Conservation (phyloP, 345 rosid species). For the Clausena lansium region DNA sequence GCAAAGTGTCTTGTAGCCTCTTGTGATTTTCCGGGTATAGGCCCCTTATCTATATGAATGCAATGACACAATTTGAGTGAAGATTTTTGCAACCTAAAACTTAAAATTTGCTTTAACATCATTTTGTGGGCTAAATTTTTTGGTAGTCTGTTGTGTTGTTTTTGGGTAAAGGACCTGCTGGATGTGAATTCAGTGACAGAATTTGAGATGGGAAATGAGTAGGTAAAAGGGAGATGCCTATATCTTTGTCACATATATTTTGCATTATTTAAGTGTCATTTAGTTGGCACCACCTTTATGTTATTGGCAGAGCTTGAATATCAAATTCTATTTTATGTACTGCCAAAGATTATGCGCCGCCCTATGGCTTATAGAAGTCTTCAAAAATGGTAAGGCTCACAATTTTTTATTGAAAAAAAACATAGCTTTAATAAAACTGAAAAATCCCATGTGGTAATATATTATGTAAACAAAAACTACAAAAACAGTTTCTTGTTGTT, state of each 20-base stretch:
- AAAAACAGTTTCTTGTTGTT: too few relatives aligned
- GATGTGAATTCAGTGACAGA: neutral
- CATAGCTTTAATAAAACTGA: neutral
- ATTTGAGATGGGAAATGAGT: constrained; percentile 3
- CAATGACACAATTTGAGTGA: neutral
- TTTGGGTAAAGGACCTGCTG: neutral
- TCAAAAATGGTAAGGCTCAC: neutral
- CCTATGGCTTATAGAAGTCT: neutral
- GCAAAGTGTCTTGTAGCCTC: constrained; percentile 6
- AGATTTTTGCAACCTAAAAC: neutral
- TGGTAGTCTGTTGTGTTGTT: constrained; percentile 14
- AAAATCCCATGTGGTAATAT: too few relatives aligned
- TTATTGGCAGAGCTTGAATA: constrained; percentile 10
- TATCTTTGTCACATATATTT: constrained; percentile 1
- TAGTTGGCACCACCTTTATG: constrained; percentile 4
- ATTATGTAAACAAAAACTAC: neutral
- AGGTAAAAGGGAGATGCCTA: neutral
- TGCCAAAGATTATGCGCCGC: neutral
- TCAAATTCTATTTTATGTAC: neutral
- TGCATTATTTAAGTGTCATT: constrained; percentile 23
- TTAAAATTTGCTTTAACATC: neutral
- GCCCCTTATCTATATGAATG: neutral
- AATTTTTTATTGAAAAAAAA: neutral
- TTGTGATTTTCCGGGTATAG: constrained; percentile 14
- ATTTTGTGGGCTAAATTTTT: neutral